Evolutionary conservation across 306 rosid genomes (phyloP), one percentile per base, ranked within the genome.

Genomic region (Malus asiatica): DNA sequence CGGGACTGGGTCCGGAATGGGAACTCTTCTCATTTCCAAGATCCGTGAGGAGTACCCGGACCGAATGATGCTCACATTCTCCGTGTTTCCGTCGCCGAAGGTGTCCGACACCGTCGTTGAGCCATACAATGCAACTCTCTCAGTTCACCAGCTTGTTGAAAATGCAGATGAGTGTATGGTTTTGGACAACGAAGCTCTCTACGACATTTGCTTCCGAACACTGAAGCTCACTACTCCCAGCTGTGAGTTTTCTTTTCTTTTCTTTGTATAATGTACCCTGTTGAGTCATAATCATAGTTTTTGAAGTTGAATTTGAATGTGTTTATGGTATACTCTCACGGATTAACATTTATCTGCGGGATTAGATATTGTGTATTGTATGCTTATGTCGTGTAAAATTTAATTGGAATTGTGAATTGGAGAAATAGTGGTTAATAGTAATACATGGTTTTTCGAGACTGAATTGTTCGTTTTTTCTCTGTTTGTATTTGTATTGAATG

Each of bases 91-190:
- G 1, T 87, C 91, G 4, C 90, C 90, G 0, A 87, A 87, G 85
- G 90, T 87, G 10, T 87, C 91, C 2, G 91, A 87, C 71, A 87
- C 91, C 16, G 91, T 87, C 48, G 91, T 87, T 35, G 91, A 87
- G 57, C 91, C 91, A 6, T 87, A 87, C 82, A 87, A 87, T 18
- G 91, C 91, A 6, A 87, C 91, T 4, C 91, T 87, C 35, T 87
- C 89, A 2, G 91, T 87, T 80, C 91, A 87, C 60, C 91, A 87
- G 80, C 91, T 87, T 45, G 89, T 87, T 66, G 91, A 87, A 63
- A 87, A 87, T 71, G 91, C 89, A 13, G 89, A 87, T 32, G 91
- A 87, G 77, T 87, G 91, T 69, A 87, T 85, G 91, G 91, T 87
- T 12, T 83, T 87, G 86, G 91, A 87, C 68, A 87, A 87, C 16